These are phyloP conservation scores for Lepidium sativum DNA, from an alignment of 345 rosid genomes.

Conservation along the genomic window DNA sequence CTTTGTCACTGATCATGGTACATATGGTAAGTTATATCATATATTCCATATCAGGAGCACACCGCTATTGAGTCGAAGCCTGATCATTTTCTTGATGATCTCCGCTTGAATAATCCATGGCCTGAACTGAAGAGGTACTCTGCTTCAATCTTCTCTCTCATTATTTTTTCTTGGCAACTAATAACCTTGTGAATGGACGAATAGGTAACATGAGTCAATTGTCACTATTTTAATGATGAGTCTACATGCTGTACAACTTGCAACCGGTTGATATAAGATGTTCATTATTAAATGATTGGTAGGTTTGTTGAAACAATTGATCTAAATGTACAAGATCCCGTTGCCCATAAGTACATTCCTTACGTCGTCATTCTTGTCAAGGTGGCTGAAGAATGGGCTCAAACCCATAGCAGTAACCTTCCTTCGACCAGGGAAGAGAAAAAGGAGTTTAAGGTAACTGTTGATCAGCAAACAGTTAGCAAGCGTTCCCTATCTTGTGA, in stretches of 20 bases:
- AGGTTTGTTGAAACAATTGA: conserved; percentile 81
- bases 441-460: conserved; percentile 69
- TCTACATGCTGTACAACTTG: neutral
- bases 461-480: conserved; percentile 9
- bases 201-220: neutral
- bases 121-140: conserved; percentile 68
- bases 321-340: conserved; percentile 53
- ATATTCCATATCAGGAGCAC: conserved; percentile 55
- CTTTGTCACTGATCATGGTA: neutral
- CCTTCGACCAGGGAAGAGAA: conserved; percentile 87
- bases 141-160: neutral
- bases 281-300: neutral
- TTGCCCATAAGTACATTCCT: conserved; percentile 88
- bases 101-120: conserved; percentile 94
- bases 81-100: conserved; percentile 91
- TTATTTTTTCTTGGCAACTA: neutral
- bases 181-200: neutral
- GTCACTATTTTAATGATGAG: neutral
- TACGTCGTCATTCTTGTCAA: conserved; percentile 77
- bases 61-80: conserved; percentile 81
- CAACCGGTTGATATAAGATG: neutral
- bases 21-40: neutral
- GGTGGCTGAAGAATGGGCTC: conserved; percentile 77
- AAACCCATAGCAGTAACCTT: conserved; percentile 54
- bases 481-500: conserved; percentile 2